Conservation (phyloP, 345 rosid species). For the Rubroshorea leprosula region DNA sequence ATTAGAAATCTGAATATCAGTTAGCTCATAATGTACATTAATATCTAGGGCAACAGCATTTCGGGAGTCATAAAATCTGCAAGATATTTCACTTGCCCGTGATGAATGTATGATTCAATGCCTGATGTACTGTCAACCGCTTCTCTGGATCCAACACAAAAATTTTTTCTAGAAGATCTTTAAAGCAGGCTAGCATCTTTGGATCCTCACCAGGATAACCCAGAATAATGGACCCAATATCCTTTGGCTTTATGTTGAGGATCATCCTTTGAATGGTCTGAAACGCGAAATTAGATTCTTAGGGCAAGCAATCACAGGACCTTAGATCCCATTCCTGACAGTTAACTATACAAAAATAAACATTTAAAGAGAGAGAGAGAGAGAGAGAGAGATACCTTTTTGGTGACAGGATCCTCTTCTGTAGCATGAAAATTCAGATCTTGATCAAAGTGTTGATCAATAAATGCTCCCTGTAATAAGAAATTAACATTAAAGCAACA, state of each 20-base stretch:
- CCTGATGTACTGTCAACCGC: constrained; percentile 89
- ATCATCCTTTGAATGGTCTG: constrained; percentile 80
- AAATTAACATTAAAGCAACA: not conserved
- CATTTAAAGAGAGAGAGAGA: no score
- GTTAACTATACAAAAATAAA: not conserved
- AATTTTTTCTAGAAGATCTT: constrained; percentile 86
- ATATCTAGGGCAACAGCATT: constrained; percentile 66
- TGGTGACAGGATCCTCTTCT: constrained; percentile 89
- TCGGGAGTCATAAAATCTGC: constrained; percentile 74
- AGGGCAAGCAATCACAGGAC: constrained; percentile 5
- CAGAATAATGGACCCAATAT: constrained; percentile 72
- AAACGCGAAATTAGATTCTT: constrained; percentile 19
- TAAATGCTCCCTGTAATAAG: constrained; percentile 75
- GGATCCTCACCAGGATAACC: constrained; percentile 91
- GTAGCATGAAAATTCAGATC: constrained; percentile 81
- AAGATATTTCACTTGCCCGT: constrained; percentile 98
- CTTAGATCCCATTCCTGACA: not conserved
- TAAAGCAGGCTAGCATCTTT: constrained; percentile 83
- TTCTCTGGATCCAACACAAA: constrained; percentile 97
- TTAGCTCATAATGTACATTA: constrained; percentile 54
- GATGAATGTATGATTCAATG: constrained; percentile 95
- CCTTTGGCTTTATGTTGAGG: constrained; percentile 77
- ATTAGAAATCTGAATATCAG: constrained; percentile 68
- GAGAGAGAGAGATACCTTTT: no score
- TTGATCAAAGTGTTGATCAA: constrained; percentile 84